Evolutionary conservation across 495 filamentous ascomycete species (phyloP), one percentile per base, ranked within the genome.

Genomic region (Penicillium ucsense): DNA sequence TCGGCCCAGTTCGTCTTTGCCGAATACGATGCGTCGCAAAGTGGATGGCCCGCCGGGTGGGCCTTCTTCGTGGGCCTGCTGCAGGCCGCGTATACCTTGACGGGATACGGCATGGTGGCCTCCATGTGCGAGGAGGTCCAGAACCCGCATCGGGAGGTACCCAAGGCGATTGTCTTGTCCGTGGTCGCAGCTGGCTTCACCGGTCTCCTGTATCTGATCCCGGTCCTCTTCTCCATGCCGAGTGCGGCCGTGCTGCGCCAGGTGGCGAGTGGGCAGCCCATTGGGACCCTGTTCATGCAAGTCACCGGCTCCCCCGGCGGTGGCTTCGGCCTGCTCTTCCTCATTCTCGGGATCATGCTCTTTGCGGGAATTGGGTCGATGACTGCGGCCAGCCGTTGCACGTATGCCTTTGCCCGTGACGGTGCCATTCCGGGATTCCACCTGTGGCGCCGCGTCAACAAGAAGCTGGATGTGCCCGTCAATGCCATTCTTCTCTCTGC

Each of bases 301-400:
- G 53, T 57, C 10, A 66, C 57, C 3, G 70, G 63, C 20, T 64
- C 64, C 11, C 62, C 71, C 2, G 58, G 55, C 10, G 85, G 86
- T 20, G 85, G 83, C 3, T 84, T 91, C 38, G 86, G 76, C 4
- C 70, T 91, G 3, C 74, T 87, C 7, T 82, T 86, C 59, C 67
- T 89, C 4, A 77, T 89, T 48, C 73, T 89, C 28, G 79, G 84
- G 4, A 83, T 89, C 58, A 73, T 89, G 55, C 57, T 89, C 9
- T 88, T 89, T 50, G 84, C 83, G 1, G 77, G 76, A 2, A 84
- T 77, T 8, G 80, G 77, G 3, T 79, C 88, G 48, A 78, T 87
- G 72, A 86, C 85, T 3, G 86, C 86, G 2, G 79, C 78, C 40
- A 83, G 76, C 51, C 79, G 86, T 3, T 87, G 88, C 77, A 83